Evolutionary conservation across 169 alveolate species (phyloP).

Genomic region (Cryptosporidium muris): DNA sequence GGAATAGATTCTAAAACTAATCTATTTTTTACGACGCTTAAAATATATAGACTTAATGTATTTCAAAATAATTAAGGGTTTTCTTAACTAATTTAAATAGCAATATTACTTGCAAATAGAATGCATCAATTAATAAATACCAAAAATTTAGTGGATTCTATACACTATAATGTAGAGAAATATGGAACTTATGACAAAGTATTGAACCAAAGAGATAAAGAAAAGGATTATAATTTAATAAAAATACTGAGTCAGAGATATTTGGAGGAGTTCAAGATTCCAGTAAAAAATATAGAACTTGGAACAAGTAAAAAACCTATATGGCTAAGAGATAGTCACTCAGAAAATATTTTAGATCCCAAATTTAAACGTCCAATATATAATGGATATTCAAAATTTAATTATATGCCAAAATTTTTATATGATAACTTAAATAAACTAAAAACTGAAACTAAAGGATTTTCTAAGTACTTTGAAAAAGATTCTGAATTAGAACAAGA

Average conservation of each 20-base stretch:
- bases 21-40: too few species aligned
- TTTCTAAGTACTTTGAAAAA: neutral
- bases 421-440: conserved; percentile 29
- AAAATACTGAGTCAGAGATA: neutral
- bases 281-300: neutral
- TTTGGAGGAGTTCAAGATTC: neutral
- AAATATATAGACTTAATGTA: too few species aligned
- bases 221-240: too few species aligned
- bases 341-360: conserved; percentile 29
- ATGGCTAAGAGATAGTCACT: conserved; percentile 54
- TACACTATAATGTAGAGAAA: too few species aligned
- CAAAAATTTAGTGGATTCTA: too few species aligned
- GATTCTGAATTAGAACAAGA: conserved; percentile 3
- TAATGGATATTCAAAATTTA: conserved; percentile 38
- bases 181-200: too few species aligned
- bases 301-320: conserved; percentile 9
- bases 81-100: too few species aligned
- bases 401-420: conserved; percentile 40
- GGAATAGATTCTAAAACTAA: too few species aligned
- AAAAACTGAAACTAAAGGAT: neutral
- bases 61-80: too few species aligned
- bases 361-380: conserved; percentile 45
- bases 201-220: too few species aligned
- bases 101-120: too few species aligned
- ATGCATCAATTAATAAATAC: too few species aligned